These are phyloP conservation scores for Blastocystis sp. DNA, from an alignment of 352 stramenopile species.

Conservation along the genomic window DNA sequence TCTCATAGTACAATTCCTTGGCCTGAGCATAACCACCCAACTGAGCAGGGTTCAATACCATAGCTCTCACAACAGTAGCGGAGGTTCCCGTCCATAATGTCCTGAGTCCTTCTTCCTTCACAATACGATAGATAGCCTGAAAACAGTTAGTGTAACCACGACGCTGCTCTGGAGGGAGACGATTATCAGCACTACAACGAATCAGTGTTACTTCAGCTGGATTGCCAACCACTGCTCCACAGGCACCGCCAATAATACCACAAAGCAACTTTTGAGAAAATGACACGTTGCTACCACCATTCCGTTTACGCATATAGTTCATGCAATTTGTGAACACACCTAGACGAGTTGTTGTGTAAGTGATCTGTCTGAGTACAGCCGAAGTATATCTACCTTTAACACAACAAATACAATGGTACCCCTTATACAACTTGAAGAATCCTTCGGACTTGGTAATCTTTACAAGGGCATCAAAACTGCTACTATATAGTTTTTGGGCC, in stretches of 20 bases:
- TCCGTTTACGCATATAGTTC: constrained; percentile 12
- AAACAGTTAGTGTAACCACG: constrained; percentile 61
- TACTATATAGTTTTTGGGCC: constrained; percentile 32
- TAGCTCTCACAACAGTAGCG: constrained; percentile 43
- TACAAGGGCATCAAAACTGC: constrained; percentile 24
- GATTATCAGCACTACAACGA: constrained; percentile 46
- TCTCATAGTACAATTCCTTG: constrained; percentile 58
- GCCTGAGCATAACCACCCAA: constrained; percentile 60
- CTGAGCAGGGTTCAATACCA: constrained; percentile 56
- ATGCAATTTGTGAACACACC: constrained; percentile 58
- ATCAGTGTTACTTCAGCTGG: constrained; percentile 58
- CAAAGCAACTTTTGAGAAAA: constrained; percentile 60
- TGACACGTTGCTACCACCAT: constrained; percentile 30
- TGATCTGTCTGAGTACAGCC: constrained; percentile 53
- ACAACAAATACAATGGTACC: not conserved
- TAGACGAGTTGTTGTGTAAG: constrained; percentile 59
- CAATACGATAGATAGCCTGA: constrained; percentile 56
- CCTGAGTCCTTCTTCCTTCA: constrained; percentile 60
- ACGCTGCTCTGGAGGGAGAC: constrained; percentile 58
- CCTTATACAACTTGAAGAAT: constrained; percentile 55
- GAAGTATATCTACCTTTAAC: constrained; percentile 32
- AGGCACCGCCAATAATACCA: constrained; percentile 58
- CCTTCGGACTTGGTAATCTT: constrained; percentile 56
- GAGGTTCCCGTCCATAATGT: constrained; percentile 59
- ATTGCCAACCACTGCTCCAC: constrained; percentile 59